Evolutionary conservation across 768 basidiomycete genomes (phyloP).

Genomic region (Boletus insuetus): DNA sequence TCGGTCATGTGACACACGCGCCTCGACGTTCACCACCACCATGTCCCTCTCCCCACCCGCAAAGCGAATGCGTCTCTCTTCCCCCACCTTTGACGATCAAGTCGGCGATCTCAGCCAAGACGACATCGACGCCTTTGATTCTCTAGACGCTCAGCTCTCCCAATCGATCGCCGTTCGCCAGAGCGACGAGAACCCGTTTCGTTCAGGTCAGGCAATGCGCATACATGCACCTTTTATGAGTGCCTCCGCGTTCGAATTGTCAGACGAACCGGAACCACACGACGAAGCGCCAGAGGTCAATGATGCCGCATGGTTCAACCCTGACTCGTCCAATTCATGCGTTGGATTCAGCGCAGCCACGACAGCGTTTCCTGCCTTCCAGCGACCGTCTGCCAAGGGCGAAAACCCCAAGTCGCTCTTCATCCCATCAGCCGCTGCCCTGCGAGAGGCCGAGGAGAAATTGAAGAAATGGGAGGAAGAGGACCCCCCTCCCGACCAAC

Average conservation of each 20-base stretch:
- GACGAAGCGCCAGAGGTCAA: constrained; percentile 42
- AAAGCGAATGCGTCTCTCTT: constrained; percentile 64
- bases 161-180: constrained; percentile 23
- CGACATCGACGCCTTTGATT: constrained; percentile 54
- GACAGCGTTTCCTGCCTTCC: constrained; percentile 18
- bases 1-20: constrained; percentile 19
- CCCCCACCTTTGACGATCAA: constrained; percentile 61
- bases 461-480: constrained; percentile 49
- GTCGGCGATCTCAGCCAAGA: constrained; percentile 51
- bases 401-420: constrained; percentile 29
- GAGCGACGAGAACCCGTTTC: constrained; percentile 24
- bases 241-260: constrained; percentile 11
- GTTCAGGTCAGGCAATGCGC: not conserved
- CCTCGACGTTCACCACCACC: not conserved
- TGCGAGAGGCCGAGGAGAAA: constrained; percentile 53
- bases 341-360: constrained; percentile 40
- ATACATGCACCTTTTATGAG: constrained; percentile 19
- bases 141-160: constrained; percentile 45
- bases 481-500: constrained; percentile 6
- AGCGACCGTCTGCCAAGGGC: constrained; percentile 12
- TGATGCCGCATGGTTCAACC: constrained; percentile 51
- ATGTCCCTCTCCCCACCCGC: constrained; percentile 36
- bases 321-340: constrained; percentile 27
- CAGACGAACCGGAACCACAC: constrained; percentile 11
- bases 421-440: constrained; percentile 53